Evolutionary conservation across 352 stramenopile genomes (phyloP), one percentile per base, ranked within the genome.

Genomic region (Phytophthora tentaculata): DNA sequence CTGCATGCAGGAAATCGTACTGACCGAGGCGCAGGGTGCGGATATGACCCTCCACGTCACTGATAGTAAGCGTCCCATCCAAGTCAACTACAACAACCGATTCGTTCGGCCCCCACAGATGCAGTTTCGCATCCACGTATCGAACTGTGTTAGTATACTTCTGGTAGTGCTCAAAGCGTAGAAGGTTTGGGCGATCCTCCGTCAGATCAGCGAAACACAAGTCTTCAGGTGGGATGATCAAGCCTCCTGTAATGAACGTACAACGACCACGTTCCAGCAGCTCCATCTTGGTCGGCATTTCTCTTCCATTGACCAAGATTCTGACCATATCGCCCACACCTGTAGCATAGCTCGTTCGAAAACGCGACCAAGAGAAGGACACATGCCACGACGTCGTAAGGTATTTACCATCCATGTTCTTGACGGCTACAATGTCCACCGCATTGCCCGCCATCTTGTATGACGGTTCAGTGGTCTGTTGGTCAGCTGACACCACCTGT

Each of bases 31-130:
- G 83, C 24, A 95, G 71, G 8, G 87, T 95, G 23, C 87, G 85
- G 64, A 95, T 95, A 69, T 95, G 87, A 47, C 87, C 87, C 64
- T 95, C 87, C 13, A 95, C 84, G 56, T 95, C 87, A 68, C 82
- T 95, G 56, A 93, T 91, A 1, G 87, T 95, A 43, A 95, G 77
- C 19, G 87, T 95, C 16, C 87, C 87, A 59, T 95, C 87, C 64
- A 95, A 77, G 58, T 95, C 87, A 13, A 84, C 86, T 16, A 95
- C 83, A 24, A 94, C 80, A n/a, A 88, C 79, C 16, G 83, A 91
- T 61, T 93, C 87, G 55, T 95, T 91, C 5, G 87, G 80, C 2
- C 80, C 79, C 87, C 87, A 95, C 0, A 95, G 53, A 69, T 92
- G 83, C 44, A 95, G 73, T 28, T 86, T 83, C 39, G 81, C 71